Percentiles rank a stretch among this genome's conserved stretches.
Conservation (phyloP, 768 basidiomycete genomes). For the Kwoniella botswanensis region DNA sequence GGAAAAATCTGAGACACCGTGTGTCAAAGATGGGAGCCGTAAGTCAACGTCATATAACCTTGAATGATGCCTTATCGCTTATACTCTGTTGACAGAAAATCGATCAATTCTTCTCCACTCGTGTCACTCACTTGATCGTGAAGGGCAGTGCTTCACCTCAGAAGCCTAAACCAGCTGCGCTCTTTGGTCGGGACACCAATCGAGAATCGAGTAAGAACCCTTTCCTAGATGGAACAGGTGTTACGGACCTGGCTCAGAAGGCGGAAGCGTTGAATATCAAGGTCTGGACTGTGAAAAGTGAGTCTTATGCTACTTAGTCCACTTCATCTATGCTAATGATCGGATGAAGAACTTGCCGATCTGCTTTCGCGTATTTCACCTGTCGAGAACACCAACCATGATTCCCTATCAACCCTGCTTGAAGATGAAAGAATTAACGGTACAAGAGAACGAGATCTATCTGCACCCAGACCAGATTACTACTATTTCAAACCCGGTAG, state of each 20-base stretch:
- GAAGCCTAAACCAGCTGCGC: constrained; percentile 29
- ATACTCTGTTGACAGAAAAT: constrained; percentile 65
- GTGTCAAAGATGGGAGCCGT: constrained; percentile 78
- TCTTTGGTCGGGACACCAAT: constrained; percentile 19
- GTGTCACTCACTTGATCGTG: constrained; percentile 77
- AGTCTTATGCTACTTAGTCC: constrained; percentile 16
- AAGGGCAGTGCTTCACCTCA: constrained; percentile 29
- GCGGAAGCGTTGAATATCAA: constrained; percentile 66
- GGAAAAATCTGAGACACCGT: constrained; percentile 63
- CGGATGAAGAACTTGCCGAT: constrained; percentile 56
- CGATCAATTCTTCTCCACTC: constrained; percentile 84
- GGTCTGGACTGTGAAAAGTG: constrained; percentile 74
- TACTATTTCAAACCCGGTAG: constrained; percentile 78
- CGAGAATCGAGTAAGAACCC: constrained; percentile 37
- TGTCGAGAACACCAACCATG: constrained; percentile 33
- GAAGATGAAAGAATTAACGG: constrained; percentile 86
- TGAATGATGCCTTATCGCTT: constrained; percentile 6
- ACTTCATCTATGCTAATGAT: background rate
- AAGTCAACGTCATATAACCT: constrained; percentile 57
- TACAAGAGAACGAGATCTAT: constrained; percentile 87
- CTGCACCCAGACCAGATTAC: constrained; percentile 82
- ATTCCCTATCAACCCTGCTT: constrained; percentile 60
- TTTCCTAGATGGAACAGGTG: constrained; percentile 43
- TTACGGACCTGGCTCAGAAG: constrained; percentile 44
- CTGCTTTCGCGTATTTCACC: constrained; percentile 50